Percentiles rank a stretch among this genome's conserved stretches.
These are phyloP conservation scores for Hanseniaspora vineae DNA, from an alignment of 805 yeast species.

Conservation along the genomic window DNA sequence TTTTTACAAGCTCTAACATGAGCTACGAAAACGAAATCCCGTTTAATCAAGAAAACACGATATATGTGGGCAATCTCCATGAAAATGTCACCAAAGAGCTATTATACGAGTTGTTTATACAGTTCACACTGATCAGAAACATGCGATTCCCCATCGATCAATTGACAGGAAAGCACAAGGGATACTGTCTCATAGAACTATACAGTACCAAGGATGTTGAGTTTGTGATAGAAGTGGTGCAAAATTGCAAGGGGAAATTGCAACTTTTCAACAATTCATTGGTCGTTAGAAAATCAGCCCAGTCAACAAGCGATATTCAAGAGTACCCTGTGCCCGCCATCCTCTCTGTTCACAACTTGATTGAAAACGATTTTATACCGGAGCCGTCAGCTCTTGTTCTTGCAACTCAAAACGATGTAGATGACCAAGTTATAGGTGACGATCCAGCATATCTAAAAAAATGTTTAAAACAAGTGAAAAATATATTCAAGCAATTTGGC, in stretches of 20 bases:
- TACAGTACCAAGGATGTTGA: constrained; percentile 46
- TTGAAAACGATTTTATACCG: neutral
- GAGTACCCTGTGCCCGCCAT: constrained; percentile 5
- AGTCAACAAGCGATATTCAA: constrained; percentile 8
- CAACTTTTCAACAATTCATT: constrained; percentile 36
- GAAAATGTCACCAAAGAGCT: constrained; percentile 57
- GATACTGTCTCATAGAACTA: constrained; percentile 81
- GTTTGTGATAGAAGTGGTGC: constrained; percentile 47
- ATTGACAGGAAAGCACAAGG: constrained; percentile 58
- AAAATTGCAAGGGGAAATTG: constrained; percentile 10
- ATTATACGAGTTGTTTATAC: constrained; percentile 71
- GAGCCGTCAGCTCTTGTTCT: too few relatives aligned
- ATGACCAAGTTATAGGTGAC: constrained; percentile 28
- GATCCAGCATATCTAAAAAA: constrained; percentile 50
- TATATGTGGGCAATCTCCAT: constrained; percentile 77
- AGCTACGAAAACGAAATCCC: too few relatives aligned
- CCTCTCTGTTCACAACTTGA: constrained; percentile 7
- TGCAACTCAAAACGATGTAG: neutral
- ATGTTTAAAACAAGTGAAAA: constrained; percentile 43
- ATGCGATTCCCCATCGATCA: constrained; percentile 74
- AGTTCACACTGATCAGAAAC: constrained; percentile 64
- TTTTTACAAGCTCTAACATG: too few relatives aligned
- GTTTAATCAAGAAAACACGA: constrained; percentile 42
- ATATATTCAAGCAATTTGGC: constrained; percentile 55
- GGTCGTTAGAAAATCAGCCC: constrained; percentile 46